Conservation (phyloP, 805 yeast species). For the Metschnikowia henanensis region DNA sequence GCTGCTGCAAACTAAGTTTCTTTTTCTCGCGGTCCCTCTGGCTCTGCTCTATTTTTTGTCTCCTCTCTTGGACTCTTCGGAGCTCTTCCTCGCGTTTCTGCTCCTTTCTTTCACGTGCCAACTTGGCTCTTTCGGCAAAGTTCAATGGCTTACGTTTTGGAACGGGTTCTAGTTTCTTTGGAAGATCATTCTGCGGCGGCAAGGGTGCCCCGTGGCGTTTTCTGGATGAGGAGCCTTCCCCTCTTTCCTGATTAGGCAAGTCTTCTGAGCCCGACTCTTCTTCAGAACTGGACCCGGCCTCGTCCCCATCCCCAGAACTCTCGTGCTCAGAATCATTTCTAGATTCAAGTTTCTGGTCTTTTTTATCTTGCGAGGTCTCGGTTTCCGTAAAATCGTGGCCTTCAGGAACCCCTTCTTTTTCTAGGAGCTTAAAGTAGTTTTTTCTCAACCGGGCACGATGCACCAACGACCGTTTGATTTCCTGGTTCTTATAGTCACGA, state of each 20-base stretch:
- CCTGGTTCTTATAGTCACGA: conserved; percentile 48
- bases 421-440: conserved; percentile 75
- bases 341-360: background rate
- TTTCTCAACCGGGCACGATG: conserved; percentile 82
- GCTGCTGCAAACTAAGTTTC: conserved; percentile 43
- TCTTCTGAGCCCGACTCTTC: background rate
- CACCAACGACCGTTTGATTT: conserved; percentile 72
- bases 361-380: no score
- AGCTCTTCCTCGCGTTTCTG: conserved; percentile 40
- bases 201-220: conserved; percentile 8
- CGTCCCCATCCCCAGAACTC: no score
- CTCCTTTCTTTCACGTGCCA: conserved; percentile 48
- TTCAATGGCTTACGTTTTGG: conserved; percentile 28
- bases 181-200: conserved; percentile 10
- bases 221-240: conserved; percentile 23
- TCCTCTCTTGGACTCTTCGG: conserved; percentile 38
- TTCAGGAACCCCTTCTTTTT: conserved; percentile 58
- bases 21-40: conserved; percentile 42
- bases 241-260: background rate
- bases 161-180: conserved; percentile 24
- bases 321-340: background rate
- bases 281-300: no score
- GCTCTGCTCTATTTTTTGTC: conserved; percentile 33
- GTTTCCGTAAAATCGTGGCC: background rate
- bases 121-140: conserved; percentile 46